Conservation (phyloP, 1,284 basidiomycete species). For the Leccinum griseonigrum region DNA sequence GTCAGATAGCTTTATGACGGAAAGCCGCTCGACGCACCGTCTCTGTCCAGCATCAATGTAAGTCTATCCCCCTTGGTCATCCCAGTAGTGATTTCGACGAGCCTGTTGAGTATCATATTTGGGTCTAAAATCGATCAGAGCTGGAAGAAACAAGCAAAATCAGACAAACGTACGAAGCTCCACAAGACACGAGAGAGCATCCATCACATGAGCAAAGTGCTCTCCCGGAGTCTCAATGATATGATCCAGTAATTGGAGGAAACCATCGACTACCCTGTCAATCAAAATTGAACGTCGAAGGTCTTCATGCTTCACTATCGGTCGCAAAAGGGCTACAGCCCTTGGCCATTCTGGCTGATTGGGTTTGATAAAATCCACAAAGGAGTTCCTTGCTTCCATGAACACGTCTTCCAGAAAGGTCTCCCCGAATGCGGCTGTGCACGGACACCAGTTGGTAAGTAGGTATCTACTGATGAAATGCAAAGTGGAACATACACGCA, state of each 20-base stretch:
- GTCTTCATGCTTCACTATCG: conserved; percentile 11
- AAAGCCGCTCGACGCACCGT: conserved; percentile 1
- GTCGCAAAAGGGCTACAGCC: conserved; percentile 15
- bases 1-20: neutral
- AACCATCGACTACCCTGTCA: conserved; percentile 9
- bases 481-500: conserved; percentile 4
- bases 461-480: neutral
- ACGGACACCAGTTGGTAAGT: neutral
- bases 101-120: conserved; percentile 6
- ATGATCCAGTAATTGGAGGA: conserved; percentile 10
- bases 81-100: neutral
- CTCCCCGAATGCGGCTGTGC: conserved; percentile 2
- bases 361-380: conserved; percentile 5
- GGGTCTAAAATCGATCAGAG: conserved; percentile 8
- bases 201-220: conserved; percentile 17
- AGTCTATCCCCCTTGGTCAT: conserved; percentile 5
- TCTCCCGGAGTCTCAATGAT: conserved; percentile 7
- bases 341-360: conserved; percentile 17
- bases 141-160: neutral
- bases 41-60: conserved; percentile 9
- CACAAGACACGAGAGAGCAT: conserved; percentile 14
- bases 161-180: conserved; percentile 6
- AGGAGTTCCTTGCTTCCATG: conserved; percentile 10
- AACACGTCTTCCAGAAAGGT: conserved; percentile 10
- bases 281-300: conserved; percentile 7